Percentiles rank a stretch among this genome's conserved stretches.
Conservation (phyloP, 176 grass and related monocot genomes). For the Lolium multiflorum region DNA sequence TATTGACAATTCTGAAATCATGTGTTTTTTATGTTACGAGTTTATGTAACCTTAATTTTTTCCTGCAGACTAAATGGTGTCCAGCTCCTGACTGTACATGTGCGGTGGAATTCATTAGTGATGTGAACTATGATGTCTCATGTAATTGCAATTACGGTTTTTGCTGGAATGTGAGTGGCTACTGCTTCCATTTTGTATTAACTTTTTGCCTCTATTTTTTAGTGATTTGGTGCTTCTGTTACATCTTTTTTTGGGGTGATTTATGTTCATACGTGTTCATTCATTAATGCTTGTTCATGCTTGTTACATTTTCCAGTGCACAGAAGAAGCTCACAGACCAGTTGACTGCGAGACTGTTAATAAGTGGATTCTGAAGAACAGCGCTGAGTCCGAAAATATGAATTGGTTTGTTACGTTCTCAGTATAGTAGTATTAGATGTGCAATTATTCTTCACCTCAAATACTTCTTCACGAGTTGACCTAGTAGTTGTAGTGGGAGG, state of each 20-base stretch:
- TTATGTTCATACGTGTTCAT: neutral
- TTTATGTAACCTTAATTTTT: conserved; percentile 29
- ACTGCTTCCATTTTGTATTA: neutral
- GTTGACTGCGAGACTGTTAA: conserved; percentile 82
- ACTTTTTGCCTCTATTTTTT: neutral
- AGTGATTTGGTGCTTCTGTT: neutral
- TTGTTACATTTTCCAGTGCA: conserved; percentile 64
- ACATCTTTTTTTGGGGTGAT: neutral
- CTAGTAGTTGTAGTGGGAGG: neutral
- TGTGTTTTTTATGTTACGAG: conserved; percentile 11
- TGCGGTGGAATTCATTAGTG: conserved; percentile 81
- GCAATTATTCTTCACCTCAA: neutral
- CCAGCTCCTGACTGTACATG: conserved; percentile 88
- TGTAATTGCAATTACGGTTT: conserved; percentile 78
- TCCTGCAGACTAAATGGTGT: conserved; percentile 93
- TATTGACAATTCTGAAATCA: conserved; percentile 31
- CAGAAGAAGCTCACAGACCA: conserved; percentile 95
- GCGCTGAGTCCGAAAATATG: conserved; percentile 99
- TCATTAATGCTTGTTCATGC: conserved; percentile 19
- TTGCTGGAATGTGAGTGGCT: conserved; percentile 93
- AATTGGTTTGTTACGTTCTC: conserved; percentile 71
- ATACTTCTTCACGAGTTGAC: neutral
- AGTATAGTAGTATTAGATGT: neutral
- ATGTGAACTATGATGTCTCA: conserved; percentile 71
- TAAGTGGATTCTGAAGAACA: conserved; percentile 93